Evolutionary conservation across 768 basidiomycete genomes (phyloP).

Genomic region (Russula lepida): DNA sequence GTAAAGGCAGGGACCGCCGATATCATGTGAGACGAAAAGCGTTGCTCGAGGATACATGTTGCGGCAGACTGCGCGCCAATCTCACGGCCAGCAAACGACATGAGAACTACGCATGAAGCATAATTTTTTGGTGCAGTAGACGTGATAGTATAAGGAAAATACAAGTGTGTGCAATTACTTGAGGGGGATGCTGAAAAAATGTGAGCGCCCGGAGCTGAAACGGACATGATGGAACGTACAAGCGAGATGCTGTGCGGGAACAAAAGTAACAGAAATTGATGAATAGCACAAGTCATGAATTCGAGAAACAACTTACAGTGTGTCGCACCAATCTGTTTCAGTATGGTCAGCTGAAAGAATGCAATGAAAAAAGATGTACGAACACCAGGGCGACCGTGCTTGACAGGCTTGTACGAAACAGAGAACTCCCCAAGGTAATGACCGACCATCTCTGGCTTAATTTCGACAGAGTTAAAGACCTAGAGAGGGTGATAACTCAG

Average conservation of each 20-base stretch:
- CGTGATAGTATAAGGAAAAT: slow-evolving; percentile 25
- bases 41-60: background rate
- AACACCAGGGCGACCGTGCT: slow-evolving; percentile 99
- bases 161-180: slow-evolving; percentile 53
- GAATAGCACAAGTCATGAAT: background rate
- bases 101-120: slow-evolving; percentile 30
- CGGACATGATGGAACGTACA: slow-evolving; percentile 37
- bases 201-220: slow-evolving; percentile 15
- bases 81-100: background rate
- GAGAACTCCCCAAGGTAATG: slow-evolving; percentile 99
- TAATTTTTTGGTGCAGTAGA: slow-evolving; percentile 29
- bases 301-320: slow-evolving; percentile 54
- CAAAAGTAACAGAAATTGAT: slow-evolving; percentile 7
- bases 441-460: slow-evolving; percentile 99
- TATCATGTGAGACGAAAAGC: background rate
- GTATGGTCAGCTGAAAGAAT: slow-evolving; percentile 14
- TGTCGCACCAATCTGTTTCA: slow-evolving; percentile 75
- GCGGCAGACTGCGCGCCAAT: background rate
- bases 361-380: slow-evolving; percentile 29
- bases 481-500: slow-evolving; percentile 24
- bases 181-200: slow-evolving; percentile 70
- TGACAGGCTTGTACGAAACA: slow-evolving; percentile 96
- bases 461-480: slow-evolving; percentile 95
- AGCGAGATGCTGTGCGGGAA: slow-evolving; percentile 53
- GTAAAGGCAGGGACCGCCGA: background rate